phyloP scores from a whole-genome alignment of 228 moss, liverwort and hornwort genomes.

The Sphagnum magellanicum region DNA sequence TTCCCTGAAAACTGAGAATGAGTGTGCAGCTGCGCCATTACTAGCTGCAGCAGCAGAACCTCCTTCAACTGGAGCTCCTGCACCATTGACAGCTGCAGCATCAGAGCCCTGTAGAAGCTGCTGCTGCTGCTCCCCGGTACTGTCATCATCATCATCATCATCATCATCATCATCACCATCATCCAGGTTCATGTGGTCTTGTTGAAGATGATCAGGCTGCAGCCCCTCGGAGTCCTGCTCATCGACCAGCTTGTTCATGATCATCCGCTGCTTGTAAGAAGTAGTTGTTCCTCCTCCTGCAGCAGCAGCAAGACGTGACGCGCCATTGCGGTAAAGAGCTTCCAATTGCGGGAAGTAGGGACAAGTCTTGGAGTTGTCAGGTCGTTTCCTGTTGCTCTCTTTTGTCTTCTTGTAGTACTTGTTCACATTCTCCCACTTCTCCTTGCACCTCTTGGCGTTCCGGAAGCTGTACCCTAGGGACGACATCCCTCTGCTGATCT shows the following conservation, averaged over 20 bases:
- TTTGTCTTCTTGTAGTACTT: constrained; percentile 67
- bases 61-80: background rate
- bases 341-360: constrained; percentile 66
- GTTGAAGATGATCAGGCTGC: constrained; percentile 4
- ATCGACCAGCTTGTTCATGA: no score
- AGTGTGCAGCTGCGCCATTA: no score
- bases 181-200: no score
- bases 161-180: background rate
- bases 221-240: constrained; percentile 10
- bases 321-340: constrained; percentile 32
- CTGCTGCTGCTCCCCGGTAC: no score
- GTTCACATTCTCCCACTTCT: constrained; percentile 73
- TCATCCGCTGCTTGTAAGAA: background rate
- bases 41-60: no score
- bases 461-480: constrained; percentile 49
- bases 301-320: constrained; percentile 14
- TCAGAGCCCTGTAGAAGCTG: no score
- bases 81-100: no score
- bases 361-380: constrained; percentile 64
- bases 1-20: no score
- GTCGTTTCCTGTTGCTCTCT: constrained; percentile 70
- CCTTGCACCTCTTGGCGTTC: constrained; percentile 61
- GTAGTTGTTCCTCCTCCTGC: no score
- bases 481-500: constrained; percentile 63
- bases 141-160: no score